phyloP scores from a whole-genome alignment of 768 basidiomycete species.

The Pisolithus orientalis region DNA sequence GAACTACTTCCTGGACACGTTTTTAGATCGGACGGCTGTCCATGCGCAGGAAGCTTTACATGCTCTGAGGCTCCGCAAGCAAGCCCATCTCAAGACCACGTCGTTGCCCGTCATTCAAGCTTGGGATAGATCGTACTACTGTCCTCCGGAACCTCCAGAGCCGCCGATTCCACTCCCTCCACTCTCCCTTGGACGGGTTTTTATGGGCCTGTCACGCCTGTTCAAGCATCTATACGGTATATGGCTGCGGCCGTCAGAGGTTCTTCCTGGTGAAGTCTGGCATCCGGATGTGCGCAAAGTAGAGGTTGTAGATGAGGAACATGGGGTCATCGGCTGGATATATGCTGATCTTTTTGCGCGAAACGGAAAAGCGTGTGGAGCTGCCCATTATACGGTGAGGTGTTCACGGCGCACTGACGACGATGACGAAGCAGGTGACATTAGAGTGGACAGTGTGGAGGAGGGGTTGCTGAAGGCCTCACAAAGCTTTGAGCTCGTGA shows the following conservation, averaged over 20 bases:
- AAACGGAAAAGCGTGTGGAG: slow-evolving; percentile 79
- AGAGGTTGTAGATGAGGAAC: slow-evolving; percentile 86
- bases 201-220: slow-evolving; percentile 86
- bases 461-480: slow-evolving; percentile 39
- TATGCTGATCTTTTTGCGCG: slow-evolving; percentile 90
- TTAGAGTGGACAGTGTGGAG: slow-evolving; percentile 34
- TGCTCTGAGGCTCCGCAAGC: slow-evolving; percentile 64
- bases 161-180: slow-evolving; percentile 69
- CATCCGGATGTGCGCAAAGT: slow-evolving; percentile 83
- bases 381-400: slow-evolving; percentile 96
- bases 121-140: slow-evolving; percentile 98
- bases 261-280: slow-evolving; percentile 81
- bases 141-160: slow-evolving; percentile 69
- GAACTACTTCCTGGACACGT: slow-evolving; percentile 72
- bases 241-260: slow-evolving; percentile 62
- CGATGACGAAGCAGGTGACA: slow-evolving; percentile 73
- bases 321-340: slow-evolving; percentile 87
- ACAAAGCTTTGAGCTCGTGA: slow-evolving; percentile 56
- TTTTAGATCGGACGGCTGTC: slow-evolving; percentile 75
- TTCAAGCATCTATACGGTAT: slow-evolving; percentile 88
- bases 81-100: slow-evolving; percentile 55
- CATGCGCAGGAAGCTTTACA: slow-evolving; percentile 70
- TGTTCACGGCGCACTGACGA: slow-evolving; percentile 91
- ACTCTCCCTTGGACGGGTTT: slow-evolving; percentile 83
- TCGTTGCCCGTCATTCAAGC: slow-evolving; percentile 67